Conservation (phyloP, 148 eudicot species). For the Rhododendron henanense region DNA sequence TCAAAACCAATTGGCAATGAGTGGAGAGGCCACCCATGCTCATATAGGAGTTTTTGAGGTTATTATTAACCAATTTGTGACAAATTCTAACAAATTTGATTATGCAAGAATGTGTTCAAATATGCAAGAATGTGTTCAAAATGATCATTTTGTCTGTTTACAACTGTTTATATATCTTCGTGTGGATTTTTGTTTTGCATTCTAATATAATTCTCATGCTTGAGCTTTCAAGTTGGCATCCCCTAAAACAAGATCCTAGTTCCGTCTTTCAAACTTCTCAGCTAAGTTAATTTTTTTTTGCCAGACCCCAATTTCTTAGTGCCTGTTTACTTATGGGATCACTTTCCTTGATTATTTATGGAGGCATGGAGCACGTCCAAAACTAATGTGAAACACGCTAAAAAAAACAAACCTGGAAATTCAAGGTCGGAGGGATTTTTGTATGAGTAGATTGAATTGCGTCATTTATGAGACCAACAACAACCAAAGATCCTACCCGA, state of each 20-base stretch:
- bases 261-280: neutral
- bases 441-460: slow-evolving; percentile 29
- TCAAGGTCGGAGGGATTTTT: slow-evolving; percentile 44
- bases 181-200: neutral
- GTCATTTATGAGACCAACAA: slow-evolving; percentile 54
- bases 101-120: neutral
- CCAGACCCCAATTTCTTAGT: neutral
- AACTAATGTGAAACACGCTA: neutral
- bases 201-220: neutral
- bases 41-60: too few relatives aligned
- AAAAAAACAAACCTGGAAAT: slow-evolving; percentile 51
- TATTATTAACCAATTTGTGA: too few relatives aligned
- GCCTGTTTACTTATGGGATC: neutral
- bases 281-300: neutral
- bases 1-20: too few relatives aligned
- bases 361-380: neutral
- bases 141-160: neutral
- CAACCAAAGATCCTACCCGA: slow-evolving; percentile 76
- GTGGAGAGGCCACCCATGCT: too few relatives aligned
- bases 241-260: neutral
- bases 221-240: neutral
- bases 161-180: neutral
- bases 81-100: neutral
- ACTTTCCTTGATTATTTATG: neutral
- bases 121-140: neutral